Percentiles rank a stretch among this genome's conserved stretches.
These are phyloP conservation scores for Allium sativum DNA, from an alignment of 106 monocot species.

Conservation along the genomic window DNA sequence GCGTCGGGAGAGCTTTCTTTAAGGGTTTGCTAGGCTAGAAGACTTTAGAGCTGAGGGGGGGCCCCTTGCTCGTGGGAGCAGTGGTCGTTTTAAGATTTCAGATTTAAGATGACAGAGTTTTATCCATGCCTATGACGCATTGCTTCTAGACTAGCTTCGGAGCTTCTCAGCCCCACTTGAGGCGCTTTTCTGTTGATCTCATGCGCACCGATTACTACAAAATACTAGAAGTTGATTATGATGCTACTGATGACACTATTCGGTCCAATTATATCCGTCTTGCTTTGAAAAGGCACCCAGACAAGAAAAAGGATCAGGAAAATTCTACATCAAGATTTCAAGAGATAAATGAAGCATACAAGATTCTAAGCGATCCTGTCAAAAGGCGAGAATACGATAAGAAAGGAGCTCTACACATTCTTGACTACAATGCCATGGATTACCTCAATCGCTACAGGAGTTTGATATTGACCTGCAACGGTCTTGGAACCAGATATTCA, in stretches of 20 bases:
- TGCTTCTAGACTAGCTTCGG: too few relatives aligned
- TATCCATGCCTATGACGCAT: too few relatives aligned
- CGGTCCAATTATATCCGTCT: constrained; percentile 85
- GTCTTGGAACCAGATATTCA: constrained; percentile 68
- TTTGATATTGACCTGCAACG: constrained; percentile 93
- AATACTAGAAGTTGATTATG: constrained; percentile 90
- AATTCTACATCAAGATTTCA: constrained; percentile 87
- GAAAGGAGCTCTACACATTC: constrained; percentile 45
- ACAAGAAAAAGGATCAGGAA: constrained; percentile 78
- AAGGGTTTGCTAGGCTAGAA: too few relatives aligned
- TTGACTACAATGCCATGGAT: constrained; percentile 49
- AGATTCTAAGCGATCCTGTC: constrained; percentile 63
- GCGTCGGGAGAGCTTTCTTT: too few relatives aligned
- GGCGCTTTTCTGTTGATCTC: too few relatives aligned
- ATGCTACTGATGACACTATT: constrained; percentile 80
- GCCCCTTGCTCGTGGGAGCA: too few relatives aligned
- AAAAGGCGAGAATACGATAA: constrained; percentile 68
- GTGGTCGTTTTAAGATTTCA: too few relatives aligned
- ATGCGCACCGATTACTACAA: constrained; percentile 96
- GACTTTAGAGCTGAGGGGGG: too few relatives aligned
- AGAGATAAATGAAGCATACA: constrained; percentile 96
- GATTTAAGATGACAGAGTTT: too few relatives aligned
- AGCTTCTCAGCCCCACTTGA: too few relatives aligned
- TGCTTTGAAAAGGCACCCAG: constrained; percentile 99
- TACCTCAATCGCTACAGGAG: constrained; percentile 79